Base-by-base conservation (phyloP, 345 rosid genomes). In the Hirschfeldia incana region DNA sequence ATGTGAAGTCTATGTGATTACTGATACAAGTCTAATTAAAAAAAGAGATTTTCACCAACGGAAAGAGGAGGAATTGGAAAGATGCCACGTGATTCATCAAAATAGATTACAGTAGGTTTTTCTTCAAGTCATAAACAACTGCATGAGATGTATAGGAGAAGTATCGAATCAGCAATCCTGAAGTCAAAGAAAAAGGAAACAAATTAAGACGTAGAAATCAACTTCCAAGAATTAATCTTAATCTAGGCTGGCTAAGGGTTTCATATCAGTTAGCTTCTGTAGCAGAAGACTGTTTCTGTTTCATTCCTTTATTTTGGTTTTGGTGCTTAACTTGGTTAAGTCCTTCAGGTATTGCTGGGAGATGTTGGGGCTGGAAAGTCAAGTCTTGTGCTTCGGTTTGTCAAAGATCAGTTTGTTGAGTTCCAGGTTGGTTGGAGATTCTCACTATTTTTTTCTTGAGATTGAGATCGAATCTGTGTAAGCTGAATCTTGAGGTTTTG, bases 311-410 rank as follows among this genome's bases (percentile, higher is more conserved):
- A 3, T 11, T n/a, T 42, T 30, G 1, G 59, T 10, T 53, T 64
- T 7, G 62, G 76, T 75, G 42, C 9, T 15, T 57, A 65, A n/a
- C 9, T 32, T 28, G 69, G 46, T n/a, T 76, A 17, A 34, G 36
- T 66, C 0, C 5, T 65, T 78, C 83, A 88, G 91, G 91, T 88
- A 0, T 82, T 88, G 70, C 89, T 88, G 21, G 91, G 91, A 28
- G 91, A 88, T 83, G 87, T 88, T 86, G 91, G 91, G 0, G 85
- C 89, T 57, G 91, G 89, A 4, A 88, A 88, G 65, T 85, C 91
- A 32, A 88, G 91, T 75, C 89, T 88, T 10, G 86, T 88, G 72
- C 59, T 86, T 60, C 85, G 91, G 8, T 88, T 88, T n/a, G 89
- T 88, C 4, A 88, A 86, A 85, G 89, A 86, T 70, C 89, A 85